Evolutionary conservation across 2,329 filamentous ascomycete species (phyloP).

Genomic region (Pseudomassariella vexata): DNA sequence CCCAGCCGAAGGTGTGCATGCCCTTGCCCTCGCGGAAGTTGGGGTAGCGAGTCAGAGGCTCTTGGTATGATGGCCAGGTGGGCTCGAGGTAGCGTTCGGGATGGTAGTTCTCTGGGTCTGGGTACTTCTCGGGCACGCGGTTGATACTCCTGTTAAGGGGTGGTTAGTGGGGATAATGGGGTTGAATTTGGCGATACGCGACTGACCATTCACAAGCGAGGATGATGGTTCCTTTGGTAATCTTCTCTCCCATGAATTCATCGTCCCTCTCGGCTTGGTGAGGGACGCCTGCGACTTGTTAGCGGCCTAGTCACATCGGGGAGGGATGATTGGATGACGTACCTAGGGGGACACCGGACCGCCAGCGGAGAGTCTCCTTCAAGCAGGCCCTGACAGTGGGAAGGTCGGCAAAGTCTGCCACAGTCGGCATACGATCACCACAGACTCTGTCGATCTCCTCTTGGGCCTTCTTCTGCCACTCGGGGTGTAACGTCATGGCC

Average conservation of each 20-base stretch:
- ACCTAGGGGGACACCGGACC: conserved; percentile 49
- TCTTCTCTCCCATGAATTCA: conserved; percentile 39
- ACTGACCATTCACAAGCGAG: conserved; percentile 44
- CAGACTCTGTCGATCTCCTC: conserved; percentile 52
- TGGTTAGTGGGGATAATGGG: neutral
- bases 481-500: conserved; percentile 46
- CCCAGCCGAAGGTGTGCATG: conserved; percentile 61
- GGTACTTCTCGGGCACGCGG: conserved; percentile 53
- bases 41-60: conserved; percentile 57
- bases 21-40: conserved; percentile 52
- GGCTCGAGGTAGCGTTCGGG: conserved; percentile 59
- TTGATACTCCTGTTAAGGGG: conserved; percentile 42
- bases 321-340: conserved; percentile 4
- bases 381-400: conserved; percentile 49
- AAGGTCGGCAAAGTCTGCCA: conserved; percentile 42
- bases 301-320: neutral
- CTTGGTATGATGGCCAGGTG: conserved; percentile 59
- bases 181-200: too few relatives aligned
- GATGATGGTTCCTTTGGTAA: conserved; percentile 42
- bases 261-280: conserved; percentile 42
- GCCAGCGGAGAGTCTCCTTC: conserved; percentile 54
- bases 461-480: conserved; percentile 47
- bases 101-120: conserved; percentile 56
- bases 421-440: conserved; percentile 45
- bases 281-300: conserved; percentile 31